phyloP scores from a whole-genome alignment of 345 rosid species.

The Boechera divaricarpa region DNA sequence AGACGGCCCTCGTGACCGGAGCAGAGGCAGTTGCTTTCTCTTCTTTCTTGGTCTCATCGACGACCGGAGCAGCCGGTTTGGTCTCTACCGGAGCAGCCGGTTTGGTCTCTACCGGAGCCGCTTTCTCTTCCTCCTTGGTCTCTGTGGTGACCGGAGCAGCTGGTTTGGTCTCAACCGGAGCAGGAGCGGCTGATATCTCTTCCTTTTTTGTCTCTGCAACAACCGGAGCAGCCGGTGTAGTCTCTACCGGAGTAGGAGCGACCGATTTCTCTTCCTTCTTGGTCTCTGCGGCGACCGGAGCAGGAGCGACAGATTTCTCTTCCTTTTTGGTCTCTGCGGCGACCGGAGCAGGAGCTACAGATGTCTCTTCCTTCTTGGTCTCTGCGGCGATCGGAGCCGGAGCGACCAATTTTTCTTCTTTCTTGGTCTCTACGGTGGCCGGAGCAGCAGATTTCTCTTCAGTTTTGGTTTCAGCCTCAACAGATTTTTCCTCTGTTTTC shows the following conservation, averaged over 20 bases:
- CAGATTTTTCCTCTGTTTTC: background rate
- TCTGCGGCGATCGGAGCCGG: slow-evolving; percentile 5
- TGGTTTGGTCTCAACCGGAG: slow-evolving; percentile 21
- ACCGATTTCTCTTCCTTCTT: background rate
- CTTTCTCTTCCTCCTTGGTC: slow-evolving; percentile 30
- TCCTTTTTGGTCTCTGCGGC: slow-evolving; percentile 35
- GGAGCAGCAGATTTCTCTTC: slow-evolving; percentile 36
- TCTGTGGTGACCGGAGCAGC: slow-evolving; percentile 19
- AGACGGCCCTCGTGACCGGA: background rate
- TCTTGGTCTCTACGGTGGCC: background rate
- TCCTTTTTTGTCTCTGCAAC: slow-evolving; percentile 28
- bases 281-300: background rate
- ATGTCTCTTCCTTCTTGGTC: slow-evolving; percentile 9
- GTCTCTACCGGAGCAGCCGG: slow-evolving; percentile 3
- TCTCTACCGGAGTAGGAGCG: slow-evolving; percentile 17
- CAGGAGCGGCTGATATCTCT: slow-evolving; percentile 5
- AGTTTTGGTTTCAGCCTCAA: slow-evolving; percentile 23
- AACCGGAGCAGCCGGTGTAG: slow-evolving; percentile 24
- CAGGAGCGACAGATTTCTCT: slow-evolving; percentile 13
- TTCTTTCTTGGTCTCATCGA: slow-evolving; percentile 17
- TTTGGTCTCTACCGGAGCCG: slow-evolving; percentile 5
- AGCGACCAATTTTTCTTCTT: slow-evolving; percentile 17
- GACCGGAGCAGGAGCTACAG: background rate
- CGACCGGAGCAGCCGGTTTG: slow-evolving; percentile 2
- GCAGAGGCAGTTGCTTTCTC: slow-evolving; percentile 1